Percentiles rank a stretch among this genome's conserved stretches.
These are phyloP conservation scores for Cyclotella atomus DNA, from an alignment of 108 stramenopile species.

Conservation along the genomic window DNA sequence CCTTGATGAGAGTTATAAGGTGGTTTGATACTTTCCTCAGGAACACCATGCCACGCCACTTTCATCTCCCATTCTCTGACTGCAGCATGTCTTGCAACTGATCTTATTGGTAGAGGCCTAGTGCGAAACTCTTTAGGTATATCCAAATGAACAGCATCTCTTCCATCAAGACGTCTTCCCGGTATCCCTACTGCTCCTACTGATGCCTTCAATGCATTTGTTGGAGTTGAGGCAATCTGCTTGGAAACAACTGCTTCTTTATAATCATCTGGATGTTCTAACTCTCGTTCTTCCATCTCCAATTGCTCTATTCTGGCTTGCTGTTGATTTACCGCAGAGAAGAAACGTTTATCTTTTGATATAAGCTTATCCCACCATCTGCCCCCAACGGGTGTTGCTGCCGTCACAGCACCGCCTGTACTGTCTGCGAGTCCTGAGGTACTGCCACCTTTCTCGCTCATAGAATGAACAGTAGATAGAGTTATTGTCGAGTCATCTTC, in stretches of 20 bases:
- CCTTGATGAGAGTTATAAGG: no score
- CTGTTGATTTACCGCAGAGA: conserved; percentile 47
- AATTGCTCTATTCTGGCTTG: conserved; percentile 27
- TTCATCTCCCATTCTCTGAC: conserved; percentile 78
- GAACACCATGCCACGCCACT: conserved; percentile 58
- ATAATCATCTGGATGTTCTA: conserved; percentile 66
- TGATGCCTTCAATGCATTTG: not conserved
- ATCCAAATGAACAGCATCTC: conserved; percentile 57
- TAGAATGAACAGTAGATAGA: conserved; percentile 9
- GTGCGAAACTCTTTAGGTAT: conserved; percentile 60
- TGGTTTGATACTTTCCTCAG: no score
- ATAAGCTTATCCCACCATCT: conserved; percentile 86
- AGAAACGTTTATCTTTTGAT: conserved; percentile 42
- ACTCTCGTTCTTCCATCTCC: conserved; percentile 58
- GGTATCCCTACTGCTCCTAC: conserved; percentile 44
- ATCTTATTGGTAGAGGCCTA: conserved; percentile 45
- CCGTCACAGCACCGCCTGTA: no score
- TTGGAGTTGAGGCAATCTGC: not conserved
- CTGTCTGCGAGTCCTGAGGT: no score
- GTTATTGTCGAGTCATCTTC: conserved; percentile 16
- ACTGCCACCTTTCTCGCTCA: conserved; percentile 21
- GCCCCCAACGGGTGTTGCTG: conserved; percentile 38
- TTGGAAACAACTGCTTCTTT: not conserved
- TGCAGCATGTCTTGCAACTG: conserved; percentile 70
- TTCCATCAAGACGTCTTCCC: conserved; percentile 80